Conservation (phyloP, 331 rosid genomes). For the Malus hybrid region DNA sequence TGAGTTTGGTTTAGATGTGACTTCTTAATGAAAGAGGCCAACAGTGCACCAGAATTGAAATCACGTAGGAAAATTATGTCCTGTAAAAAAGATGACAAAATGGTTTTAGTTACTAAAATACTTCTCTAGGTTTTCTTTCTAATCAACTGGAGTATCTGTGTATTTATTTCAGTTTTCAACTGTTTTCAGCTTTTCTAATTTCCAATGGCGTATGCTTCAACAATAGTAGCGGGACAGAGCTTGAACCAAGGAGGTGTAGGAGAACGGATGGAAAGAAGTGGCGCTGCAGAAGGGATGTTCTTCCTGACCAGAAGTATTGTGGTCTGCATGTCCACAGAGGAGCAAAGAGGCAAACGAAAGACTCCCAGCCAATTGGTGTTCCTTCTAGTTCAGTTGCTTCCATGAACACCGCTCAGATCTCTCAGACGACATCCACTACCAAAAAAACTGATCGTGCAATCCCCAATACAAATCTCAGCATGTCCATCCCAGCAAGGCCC, state of each 20-base stretch:
- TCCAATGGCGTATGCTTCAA: conserved; percentile 25
- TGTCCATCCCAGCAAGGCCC: conserved; percentile 42
- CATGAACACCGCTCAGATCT: conserved; percentile 7
- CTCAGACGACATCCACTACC: conserved; percentile 9
- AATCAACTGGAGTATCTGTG: not conserved
- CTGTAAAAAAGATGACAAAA: not conserved
- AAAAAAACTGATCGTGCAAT: conserved; percentile 12
- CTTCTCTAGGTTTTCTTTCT: not conserved
- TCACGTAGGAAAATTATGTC: not conserved
- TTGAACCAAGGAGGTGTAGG: conserved; percentile 61
- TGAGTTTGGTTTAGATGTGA: no score
- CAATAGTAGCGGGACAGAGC: conserved; percentile 26
- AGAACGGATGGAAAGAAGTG: conserved; percentile 92
- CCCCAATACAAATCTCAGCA: conserved; percentile 59
- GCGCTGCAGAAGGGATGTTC: conserved; percentile 57
- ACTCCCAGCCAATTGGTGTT: conserved; percentile 14
- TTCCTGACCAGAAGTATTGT: conserved; percentile 68
- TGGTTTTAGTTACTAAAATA: not conserved
- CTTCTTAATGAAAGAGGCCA: not conserved
- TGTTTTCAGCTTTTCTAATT: conserved; percentile 38
- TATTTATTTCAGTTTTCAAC: not conserved
- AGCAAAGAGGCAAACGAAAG: conserved; percentile 40
- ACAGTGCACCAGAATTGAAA: not conserved
- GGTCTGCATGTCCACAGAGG: conserved; percentile 74
- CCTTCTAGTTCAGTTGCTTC: conserved; percentile 21